Conservation (phyloP, 192 early-diverging fungal species). For the Piromyces finnis region DNA sequence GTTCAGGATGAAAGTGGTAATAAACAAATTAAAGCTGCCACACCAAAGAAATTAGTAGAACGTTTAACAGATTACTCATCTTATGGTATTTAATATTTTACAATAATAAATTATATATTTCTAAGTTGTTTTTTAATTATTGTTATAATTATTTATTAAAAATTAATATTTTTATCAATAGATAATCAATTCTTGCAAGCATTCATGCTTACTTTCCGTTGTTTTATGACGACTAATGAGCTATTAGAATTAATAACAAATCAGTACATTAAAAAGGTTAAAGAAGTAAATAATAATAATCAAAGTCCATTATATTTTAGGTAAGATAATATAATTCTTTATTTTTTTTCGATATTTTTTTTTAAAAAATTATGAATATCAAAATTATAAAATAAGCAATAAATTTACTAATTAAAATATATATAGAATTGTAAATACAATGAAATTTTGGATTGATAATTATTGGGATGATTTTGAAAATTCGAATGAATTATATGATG, state of each 20-base stretch:
- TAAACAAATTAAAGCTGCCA: background rate
- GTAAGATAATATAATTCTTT: no score
- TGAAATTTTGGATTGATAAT: slow-evolving; percentile 33
- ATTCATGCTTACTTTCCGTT: slow-evolving; percentile 24
- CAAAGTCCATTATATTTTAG: background rate
- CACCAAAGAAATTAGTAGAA: background rate
- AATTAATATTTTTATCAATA: background rate
- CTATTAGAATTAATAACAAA: slow-evolving; percentile 18
- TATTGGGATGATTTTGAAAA: slow-evolving; percentile 34
- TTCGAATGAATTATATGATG: slow-evolving; percentile 11
- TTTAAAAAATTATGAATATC: no score
- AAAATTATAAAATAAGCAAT: no score
- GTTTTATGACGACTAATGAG: slow-evolving; percentile 14
- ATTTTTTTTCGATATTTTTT: no score
- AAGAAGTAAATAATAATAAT: background rate
- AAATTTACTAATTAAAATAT: background rate
- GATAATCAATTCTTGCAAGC: slow-evolving; percentile 30
- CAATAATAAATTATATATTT: background rate
- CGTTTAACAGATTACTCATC: background rate
- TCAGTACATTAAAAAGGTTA: slow-evolving; percentile 5
- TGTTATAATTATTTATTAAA: background rate
- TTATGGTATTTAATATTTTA: background rate
- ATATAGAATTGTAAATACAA: slow-evolving; percentile 19
- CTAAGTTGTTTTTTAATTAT: background rate
- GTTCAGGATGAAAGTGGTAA: background rate